phyloP scores from a whole-genome alignment of 2,329 filamentous ascomycete genomes.

The Aspergillaceae sp. region DNA sequence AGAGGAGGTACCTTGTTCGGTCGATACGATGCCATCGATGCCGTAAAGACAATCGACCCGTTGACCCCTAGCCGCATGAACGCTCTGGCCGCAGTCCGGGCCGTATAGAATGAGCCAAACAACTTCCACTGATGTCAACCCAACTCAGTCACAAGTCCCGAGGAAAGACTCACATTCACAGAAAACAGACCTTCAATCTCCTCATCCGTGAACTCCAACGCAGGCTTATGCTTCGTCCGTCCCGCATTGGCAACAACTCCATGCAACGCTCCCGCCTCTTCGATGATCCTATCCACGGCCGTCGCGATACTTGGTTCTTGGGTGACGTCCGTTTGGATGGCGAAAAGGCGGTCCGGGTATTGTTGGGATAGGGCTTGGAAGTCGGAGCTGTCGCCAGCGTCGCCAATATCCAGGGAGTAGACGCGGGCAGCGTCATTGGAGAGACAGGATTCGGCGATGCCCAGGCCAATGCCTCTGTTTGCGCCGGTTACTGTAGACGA shows the following conservation, averaged over 20 bases:
- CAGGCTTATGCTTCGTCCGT: constrained; percentile 45
- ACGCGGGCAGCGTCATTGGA: constrained; percentile 36
- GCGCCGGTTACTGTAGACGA: constrained; percentile 24
- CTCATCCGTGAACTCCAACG: constrained; percentile 43
- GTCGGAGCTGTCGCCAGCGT: constrained; percentile 14
- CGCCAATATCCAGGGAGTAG: constrained; percentile 41
- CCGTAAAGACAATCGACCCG: constrained; percentile 40
- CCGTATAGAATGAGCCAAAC: constrained; percentile 40
- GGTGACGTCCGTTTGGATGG: constrained; percentile 41
- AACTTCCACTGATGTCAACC: constrained; percentile 9
- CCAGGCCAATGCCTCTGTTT: constrained; percentile 37
- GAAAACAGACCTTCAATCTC: constrained; percentile 39
- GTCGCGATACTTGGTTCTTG: constrained; percentile 38
- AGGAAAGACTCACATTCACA: constrained; percentile 23
- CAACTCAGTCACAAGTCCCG: neutral
- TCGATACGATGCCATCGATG: constrained; percentile 37
- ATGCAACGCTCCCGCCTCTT: constrained; percentile 37
- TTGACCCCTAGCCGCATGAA: constrained; percentile 41
- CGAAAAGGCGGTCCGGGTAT: constrained; percentile 34
- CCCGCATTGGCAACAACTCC: constrained; percentile 47
- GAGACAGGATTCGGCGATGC: constrained; percentile 42
- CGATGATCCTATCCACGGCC: constrained; percentile 39
- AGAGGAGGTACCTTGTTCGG: constrained; percentile 31
- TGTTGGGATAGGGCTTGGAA: constrained; percentile 16
- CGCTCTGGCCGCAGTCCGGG: constrained; percentile 34